A percentile compares a stretch with the other conserved stretches of the same genome.
Conservation (phyloP, 768 basidiomycete species). For the Kwoniella dejecticola region DNA sequence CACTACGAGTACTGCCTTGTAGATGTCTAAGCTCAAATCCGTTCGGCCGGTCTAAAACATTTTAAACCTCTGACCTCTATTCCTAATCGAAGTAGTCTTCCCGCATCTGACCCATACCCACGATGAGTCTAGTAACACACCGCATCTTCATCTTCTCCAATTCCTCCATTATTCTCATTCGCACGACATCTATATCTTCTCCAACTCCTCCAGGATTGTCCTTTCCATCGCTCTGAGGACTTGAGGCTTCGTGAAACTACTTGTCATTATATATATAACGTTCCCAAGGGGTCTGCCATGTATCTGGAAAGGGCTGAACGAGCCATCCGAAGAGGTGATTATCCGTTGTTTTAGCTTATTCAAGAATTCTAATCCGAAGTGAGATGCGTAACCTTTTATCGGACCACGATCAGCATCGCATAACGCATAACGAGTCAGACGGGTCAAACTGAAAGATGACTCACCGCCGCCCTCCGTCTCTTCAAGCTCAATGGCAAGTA, state of each 20-base stretch:
- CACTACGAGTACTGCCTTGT: no score
- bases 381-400: constrained; percentile 65
- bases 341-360: constrained; percentile 58
- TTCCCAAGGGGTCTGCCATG: constrained; percentile 88
- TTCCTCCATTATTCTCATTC: no score
- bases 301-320: constrained; percentile 64
- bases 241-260: constrained; percentile 44
- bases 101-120: no score
- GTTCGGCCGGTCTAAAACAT: no score
- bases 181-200: constrained; percentile 6
- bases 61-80: no score
- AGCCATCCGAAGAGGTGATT: constrained; percentile 33
- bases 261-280: constrained; percentile 55
- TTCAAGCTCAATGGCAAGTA: constrained; percentile 73
- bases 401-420: no score
- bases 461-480: constrained; percentile 55
- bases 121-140: no score
- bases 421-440: no score
- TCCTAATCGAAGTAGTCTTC: no score
- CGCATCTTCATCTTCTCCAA: no score
- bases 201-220: constrained; percentile 61
- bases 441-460: constrained; percentile 1
- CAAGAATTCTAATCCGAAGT: constrained; percentile 68
- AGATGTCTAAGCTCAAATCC: no score
- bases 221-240: constrained; percentile 57